These are phyloP conservation scores for Suillus paluster DNA, from an alignment of 768 basidiomycete genomes.

Conservation along the genomic window DNA sequence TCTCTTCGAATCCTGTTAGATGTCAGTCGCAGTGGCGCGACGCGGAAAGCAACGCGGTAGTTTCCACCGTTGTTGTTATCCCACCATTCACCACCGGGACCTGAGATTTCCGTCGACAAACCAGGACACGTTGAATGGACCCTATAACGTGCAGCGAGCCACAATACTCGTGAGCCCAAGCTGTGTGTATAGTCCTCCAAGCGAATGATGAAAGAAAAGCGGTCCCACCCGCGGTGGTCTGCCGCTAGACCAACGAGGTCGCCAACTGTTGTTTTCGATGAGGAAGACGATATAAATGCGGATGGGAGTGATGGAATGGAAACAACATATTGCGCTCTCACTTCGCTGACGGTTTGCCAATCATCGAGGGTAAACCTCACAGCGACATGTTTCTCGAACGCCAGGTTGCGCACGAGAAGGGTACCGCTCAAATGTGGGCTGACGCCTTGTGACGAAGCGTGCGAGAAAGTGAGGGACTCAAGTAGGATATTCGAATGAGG, in stretches of 20 bases:
- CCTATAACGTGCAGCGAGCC: conserved; percentile 62
- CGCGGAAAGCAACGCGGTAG: conserved; percentile 73
- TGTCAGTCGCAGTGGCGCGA: neutral
- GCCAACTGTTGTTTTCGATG: neutral
- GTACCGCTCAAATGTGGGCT: conserved; percentile 64
- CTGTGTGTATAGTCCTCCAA: conserved; percentile 70
- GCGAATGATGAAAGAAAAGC: conserved; percentile 63
- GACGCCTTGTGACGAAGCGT: conserved; percentile 8
- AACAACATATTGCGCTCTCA: conserved; percentile 54
- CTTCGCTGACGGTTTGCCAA: conserved; percentile 93
- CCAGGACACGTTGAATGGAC: conserved; percentile 24
- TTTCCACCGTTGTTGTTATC: conserved; percentile 86
- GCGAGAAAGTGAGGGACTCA: conserved; percentile 40
- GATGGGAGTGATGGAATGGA: conserved; percentile 45
- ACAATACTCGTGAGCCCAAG: conserved; percentile 57
- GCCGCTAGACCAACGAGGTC: neutral
- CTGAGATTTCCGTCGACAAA: conserved; percentile 28
- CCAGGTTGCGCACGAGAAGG: conserved; percentile 81
- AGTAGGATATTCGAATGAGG: conserved; percentile 37
- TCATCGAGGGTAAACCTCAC: conserved; percentile 92
- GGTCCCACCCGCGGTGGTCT: conserved; percentile 49
- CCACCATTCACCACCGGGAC: conserved; percentile 82
- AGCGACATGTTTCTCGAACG: conserved; percentile 85
- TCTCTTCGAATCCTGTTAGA: conserved; percentile 22
- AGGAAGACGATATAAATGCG: conserved; percentile 23